Base-by-base conservation (phyloP, 2,329 filamentous ascomycete genomes). In the Hypoxylon sp. region DNA sequence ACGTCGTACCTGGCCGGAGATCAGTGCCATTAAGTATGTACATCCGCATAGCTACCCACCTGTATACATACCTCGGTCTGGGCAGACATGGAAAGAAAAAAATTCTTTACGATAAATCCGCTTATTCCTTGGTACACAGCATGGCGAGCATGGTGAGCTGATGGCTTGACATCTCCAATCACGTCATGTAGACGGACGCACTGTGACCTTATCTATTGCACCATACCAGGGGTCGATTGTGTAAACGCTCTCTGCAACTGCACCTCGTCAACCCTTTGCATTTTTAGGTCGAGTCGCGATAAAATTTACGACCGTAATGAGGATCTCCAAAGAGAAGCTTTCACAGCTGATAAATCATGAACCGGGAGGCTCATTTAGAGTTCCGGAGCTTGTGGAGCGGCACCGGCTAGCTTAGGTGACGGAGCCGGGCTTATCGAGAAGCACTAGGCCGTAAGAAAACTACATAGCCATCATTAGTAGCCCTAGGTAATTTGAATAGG, bases 171-270 rank as follows among this genome's bases (percentile, higher is more conserved):
- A 10, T 48, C 13, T 43, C 46, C 59, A 39, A 66, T 66, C 66
- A 66, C 66, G 63, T 67, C 66, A 68, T 68, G 63, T 24, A 50
- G 47, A 47, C 47, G 51, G 55, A 55, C 49, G 58, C 34, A 60
- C 24, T 26, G 56, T 52, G 46, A 59, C 39, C 65, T 66, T 68
- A 68, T 66, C 66, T 63, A 68, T 68, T 60, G 66, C 66, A 51
- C 66, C 63, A 68, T 68, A 30, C 37, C 60, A 47, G 58, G 62
- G 50, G 54, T 56, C 20, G 43, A 62, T 67, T 59, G 58, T 67
- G 65, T 51, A 20, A 60, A 24, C 17, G 5, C 6, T 8, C 8
- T 24, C 17, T 30, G 19, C 47, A 51, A 41, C 32, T n/a, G n/a
- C n/a, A n/a, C 34, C 44, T 49, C 34, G 17, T 26, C 26, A 20